Conservation (phyloP, 805 yeast genomes). For the Candida gorgasii region DNA sequence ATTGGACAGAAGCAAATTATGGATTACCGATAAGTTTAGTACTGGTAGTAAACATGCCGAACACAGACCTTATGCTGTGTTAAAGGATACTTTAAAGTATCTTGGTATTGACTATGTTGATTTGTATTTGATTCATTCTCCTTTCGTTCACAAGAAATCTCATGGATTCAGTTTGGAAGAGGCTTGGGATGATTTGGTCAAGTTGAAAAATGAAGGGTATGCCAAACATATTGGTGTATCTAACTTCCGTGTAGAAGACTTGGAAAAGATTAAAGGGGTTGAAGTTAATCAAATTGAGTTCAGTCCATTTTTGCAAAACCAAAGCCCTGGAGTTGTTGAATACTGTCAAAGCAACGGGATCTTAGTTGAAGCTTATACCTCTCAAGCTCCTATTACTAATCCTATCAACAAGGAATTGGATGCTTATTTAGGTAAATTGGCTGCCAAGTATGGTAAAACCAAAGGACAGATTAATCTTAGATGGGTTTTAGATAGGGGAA, state of each 20-base stretch:
- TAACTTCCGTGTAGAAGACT: constrained; percentile 55
- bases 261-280: constrained; percentile 48
- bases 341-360: constrained; percentile 52
- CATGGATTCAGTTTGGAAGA: constrained; percentile 36
- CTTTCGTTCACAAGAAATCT: constrained; percentile 40
- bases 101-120: constrained; percentile 56
- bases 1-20: constrained; percentile 42
- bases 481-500: constrained; percentile 43
- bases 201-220: constrained; percentile 53
- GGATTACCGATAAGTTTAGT: constrained; percentile 58
- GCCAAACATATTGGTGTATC: constrained; percentile 72
- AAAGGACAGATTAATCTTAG: constrained; percentile 44
- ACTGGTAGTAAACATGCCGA: constrained; percentile 8
- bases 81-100: constrained; percentile 35
- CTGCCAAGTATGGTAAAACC: constrained; percentile 38
- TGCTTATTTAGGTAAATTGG: constrained; percentile 30
- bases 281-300: constrained; percentile 70
- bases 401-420: constrained; percentile 19
- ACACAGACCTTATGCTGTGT: constrained; percentile 18
- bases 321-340: constrained; percentile 56
- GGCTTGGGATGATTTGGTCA: constrained; percentile 61
- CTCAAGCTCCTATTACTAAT: constrained; percentile 57
- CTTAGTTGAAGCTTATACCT: constrained; percentile 64
- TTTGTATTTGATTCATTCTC: constrained; percentile 61
- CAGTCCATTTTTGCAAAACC: constrained; percentile 65